A percentile compares a stretch with the other conserved stretches of the same genome.
These are phyloP conservation scores for Helianthus tuberosus DNA, from an alignment of 129 eudicot genomes.

Conservation along the genomic window DNA sequence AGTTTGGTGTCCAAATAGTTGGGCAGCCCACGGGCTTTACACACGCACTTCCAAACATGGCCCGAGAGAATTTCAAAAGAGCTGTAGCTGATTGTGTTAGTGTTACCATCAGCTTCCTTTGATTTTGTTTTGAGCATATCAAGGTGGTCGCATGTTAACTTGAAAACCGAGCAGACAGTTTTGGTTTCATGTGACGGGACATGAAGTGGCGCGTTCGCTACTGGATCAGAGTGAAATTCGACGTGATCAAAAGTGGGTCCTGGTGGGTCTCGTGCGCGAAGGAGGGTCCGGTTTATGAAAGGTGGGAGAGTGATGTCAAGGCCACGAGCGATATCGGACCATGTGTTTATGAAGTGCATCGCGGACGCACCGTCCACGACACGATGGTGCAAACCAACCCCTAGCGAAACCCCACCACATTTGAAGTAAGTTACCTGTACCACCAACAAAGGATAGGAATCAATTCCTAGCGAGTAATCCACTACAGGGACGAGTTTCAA, in stretches of 20 bases:
- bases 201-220: no score
- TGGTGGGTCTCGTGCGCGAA: conserved; percentile 4
- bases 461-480: not conserved
- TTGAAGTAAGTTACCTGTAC: not conserved
- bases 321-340: not conserved
- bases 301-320: not conserved
- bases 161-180: not conserved
- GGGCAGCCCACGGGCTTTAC: no score
- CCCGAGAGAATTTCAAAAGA: no score
- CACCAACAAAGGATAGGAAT: no score
- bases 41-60: no score
- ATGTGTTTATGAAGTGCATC: not conserved
- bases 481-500: not conserved
- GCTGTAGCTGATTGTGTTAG: not conserved
- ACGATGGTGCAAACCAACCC: not conserved
- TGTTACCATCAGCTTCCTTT: not conserved
- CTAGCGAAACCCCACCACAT: not conserved
- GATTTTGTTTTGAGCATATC: not conserved
- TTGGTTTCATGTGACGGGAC: not conserved
- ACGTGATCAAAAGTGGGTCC: not conserved
- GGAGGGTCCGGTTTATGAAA: not conserved
- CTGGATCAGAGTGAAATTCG: conserved; percentile 1
- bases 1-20: no score
- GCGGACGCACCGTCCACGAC: not conserved
- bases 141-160: not conserved